phyloP scores from a whole-genome alignment of 441 rosid genomes.

The Gossypium laxum region DNA sequence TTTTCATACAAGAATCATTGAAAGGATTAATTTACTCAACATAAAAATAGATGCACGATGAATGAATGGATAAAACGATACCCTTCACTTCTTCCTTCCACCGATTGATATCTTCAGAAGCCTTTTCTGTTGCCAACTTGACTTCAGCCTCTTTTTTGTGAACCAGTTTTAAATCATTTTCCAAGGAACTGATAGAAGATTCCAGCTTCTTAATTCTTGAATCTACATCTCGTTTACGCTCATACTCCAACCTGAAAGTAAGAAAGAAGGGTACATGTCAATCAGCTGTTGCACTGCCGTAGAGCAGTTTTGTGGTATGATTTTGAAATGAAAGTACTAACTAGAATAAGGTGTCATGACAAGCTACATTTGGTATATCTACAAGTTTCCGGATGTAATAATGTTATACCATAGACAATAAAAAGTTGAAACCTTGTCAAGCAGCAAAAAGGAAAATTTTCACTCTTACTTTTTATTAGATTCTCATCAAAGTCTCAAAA shows the following conservation, averaged over 20 bases:
- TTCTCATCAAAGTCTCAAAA: not conserved
- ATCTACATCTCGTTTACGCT: slow-evolving; percentile 84
- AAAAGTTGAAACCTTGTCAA: not conserved
- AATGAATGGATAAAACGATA: slow-evolving; percentile 25
- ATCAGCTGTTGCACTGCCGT: not conserved
- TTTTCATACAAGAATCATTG: not conserved
- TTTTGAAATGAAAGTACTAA: not conserved
- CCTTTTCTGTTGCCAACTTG: slow-evolving; percentile 52
- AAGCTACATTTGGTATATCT: not conserved
- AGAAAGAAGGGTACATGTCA: slow-evolving; percentile 7
- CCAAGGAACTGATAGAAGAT: slow-evolving; percentile 50
- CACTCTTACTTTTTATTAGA: not conserved
- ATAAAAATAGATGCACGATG: not conserved
- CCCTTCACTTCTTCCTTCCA: slow-evolving; percentile 77
- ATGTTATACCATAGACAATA: slow-evolving; percentile 1
- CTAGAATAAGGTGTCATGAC: not conserved
- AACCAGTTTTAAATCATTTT: slow-evolving; percentile 56
- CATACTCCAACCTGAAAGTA: slow-evolving; percentile 74
- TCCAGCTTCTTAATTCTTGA: slow-evolving; percentile 74
- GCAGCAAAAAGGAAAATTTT: not conserved
- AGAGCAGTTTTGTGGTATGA: not conserved
- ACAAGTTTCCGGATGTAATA: not conserved
- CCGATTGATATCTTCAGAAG: slow-evolving; percentile 46
- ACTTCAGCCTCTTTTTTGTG: slow-evolving; percentile 57
- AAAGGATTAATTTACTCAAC: not conserved